Evolutionary conservation across 2,329 filamentous ascomycete genomes (phyloP), one percentile per base, ranked within the genome.

Genomic region (Anisogramma anomala): DNA sequence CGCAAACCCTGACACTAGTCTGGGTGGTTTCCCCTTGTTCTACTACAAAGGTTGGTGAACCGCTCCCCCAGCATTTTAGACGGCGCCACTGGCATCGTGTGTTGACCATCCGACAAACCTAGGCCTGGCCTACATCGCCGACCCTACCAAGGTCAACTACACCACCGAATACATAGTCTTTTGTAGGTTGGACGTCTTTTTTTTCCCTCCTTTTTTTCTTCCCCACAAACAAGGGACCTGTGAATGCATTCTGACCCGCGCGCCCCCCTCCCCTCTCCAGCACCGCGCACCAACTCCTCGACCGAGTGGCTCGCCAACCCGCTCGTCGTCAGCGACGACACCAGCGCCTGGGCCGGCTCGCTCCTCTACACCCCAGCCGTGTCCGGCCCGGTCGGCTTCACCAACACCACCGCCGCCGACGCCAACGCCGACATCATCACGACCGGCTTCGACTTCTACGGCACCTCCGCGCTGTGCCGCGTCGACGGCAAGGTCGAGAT

Each of bases 361-460:
- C 20, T 34, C n/a, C 38, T 46, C 39, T 46, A 42, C 27, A 31
- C 39, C 3, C 34, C 43, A 1, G 17, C 4, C 2, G n/a, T 23
- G 4, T 34, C 9, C 17, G 42, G 42, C 9, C 36, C 36, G 14
- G 28, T 27, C 13, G 39, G 39, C 3, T 42, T 46, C 31, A 38
- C 42, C 39, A 46, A 46, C 25, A 23, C 28, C 3, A 34, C 35
- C 9, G 10, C 42, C 17, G 35, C 27, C 34, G 39, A 39, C 26
- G 27, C 34, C 10, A 30, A 31, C 11, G 7, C 6, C 34, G 13
- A 15, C 15, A 36, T 46, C 2, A 27, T 42, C 25, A 46, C 35
- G 13, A 26, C 35, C 1, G 43, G 43, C n/a, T 46, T 42, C 34
- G 39, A 23, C 6, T 46, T 46, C 36, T 46, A 46, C 27, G 39